Base-by-base conservation (phyloP, 257 asterid genomes). In the Solanum peruvianum region DNA sequence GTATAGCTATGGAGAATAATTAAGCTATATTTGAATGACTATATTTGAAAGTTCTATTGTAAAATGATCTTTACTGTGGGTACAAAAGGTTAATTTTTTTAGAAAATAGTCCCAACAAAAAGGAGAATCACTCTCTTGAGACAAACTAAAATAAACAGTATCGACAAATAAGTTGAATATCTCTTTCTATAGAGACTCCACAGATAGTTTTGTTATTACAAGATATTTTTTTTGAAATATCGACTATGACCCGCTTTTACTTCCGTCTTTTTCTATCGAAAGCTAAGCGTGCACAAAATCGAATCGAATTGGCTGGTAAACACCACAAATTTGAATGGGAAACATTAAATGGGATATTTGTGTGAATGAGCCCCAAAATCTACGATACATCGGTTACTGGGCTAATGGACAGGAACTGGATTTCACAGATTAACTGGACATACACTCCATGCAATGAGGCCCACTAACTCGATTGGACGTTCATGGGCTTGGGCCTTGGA, bases 1-100 rank as follows among this genome's bases (percentile, higher is more conserved):
- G 1, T 5, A 35, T 35, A 5, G 1, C 39, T 5, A 5, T 4
- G 0, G 0, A 35, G 1, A 35, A 35, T 35, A 35, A 35, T 5
- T 35, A 35, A 0, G 7, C 1, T 35, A 35, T 35, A 4, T 35
- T 35, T 35, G 1, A 35, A 6, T 5, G 7, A 35, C 39, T 35
- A 5, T 35, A 35, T 37, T 1, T 37, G 39, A 37, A 4, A 37
- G 7, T 37, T 5, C 7, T 5, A 37, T 9, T 9, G 9, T 2
- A 41, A 41, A 41, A 9, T 41, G 44, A 41, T 41, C 44, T 41
- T 8, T 41, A 41, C 0, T 6, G 39, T 5, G 39, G 7, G 5
- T 37, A 6, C 39, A 37, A 37, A 35, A 37, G 1, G 39, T 37
- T 37, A 37, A 4, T 35, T 4, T 37, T 37, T 37, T 37, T 0